Evolutionary conservation across 495 filamentous ascomycete species (phyloP), one percentile per base, ranked within the genome.

Genomic region (Annulohypoxylon stygium): DNA sequence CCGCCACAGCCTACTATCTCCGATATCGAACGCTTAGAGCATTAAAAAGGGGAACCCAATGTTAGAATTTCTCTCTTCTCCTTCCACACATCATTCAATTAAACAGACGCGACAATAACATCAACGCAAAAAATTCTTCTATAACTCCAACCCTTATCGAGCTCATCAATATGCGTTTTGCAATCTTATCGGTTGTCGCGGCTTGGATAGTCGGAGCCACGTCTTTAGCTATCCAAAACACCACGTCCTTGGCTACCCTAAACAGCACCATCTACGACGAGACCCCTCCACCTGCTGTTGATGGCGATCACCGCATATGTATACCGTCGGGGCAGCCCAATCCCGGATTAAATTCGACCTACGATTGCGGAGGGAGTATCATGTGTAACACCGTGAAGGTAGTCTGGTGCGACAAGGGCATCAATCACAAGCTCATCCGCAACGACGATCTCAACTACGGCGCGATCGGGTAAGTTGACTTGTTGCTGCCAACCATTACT

Each of bases 281-380:
- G 4, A 47, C n/a, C 7, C 4, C 30, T 4, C 30, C 30, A 30
- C 30, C 43, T n/a, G 18, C 43, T 20, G 16, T 8, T 6, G 43
- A 47, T 47, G 43, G 7, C 4, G 37, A 39, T 30, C 51, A 20
- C 12, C 25, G 16, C 14, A 7, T 11, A 6, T 6, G 6, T 0
- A 2, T 11, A 26, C 16, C 4, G 0, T 1, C 33, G 3, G 18
- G 11, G 14, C 8, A 59, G 12, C 10, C 11, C 51, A 6, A 30
- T 1, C 20, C 12, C n/a, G 43, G 4, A 3, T 14, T 4, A 1
- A 39, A 11, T 3, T 16, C 39, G 4, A 41, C 18, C 45, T 73
- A 63, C 41, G 61, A 74, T n/a, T 74, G 71, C 48, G 1, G n/a
- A 8, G 71, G 71, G 16, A 69, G 71, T 48, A 74, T 53, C 55